Percentiles rank a stretch among this genome's conserved stretches.
Evolutionary conservation across 2,329 filamentous ascomycete genomes (phyloP).

Genomic region (Alternaria ethzedia): DNA sequence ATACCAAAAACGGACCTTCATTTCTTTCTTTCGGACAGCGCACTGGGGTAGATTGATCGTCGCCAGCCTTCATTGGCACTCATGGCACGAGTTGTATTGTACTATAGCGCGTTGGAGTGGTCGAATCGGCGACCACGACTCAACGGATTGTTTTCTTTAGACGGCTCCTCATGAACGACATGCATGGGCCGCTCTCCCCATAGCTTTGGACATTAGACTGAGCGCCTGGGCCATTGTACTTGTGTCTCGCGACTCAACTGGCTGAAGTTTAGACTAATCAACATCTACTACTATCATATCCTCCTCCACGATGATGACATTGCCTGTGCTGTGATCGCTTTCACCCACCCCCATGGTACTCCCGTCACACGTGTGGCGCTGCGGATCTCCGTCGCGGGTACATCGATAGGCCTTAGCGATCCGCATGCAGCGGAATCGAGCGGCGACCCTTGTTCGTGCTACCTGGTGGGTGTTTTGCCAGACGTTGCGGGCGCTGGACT

Average conservation of each 20-base stretch:
- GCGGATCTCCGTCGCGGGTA: conserved; percentile 28
- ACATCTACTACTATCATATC: conserved; percentile 32
- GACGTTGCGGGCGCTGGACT: conserved; percentile 30
- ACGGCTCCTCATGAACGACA: conserved; percentile 39
- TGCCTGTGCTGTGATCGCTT: conserved; percentile 12
- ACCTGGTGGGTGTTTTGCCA: conserved; percentile 28
- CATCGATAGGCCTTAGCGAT: conserved; percentile 31
- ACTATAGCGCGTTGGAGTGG: conserved; percentile 43
- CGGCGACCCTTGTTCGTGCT: conserved; percentile 46
- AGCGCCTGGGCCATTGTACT: conserved; percentile 40
- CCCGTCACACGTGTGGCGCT: conserved; percentile 36
- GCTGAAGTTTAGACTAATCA: conserved; percentile 47
- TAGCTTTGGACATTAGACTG: conserved; percentile 37
- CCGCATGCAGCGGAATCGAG: conserved; percentile 36
- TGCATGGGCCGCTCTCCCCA: conserved; percentile 26
- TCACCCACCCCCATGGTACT: conserved; percentile 14
- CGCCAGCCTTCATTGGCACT: conserved; percentile 43
- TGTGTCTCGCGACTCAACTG: conserved; percentile 41
- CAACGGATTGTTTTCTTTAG: conserved; percentile 39
- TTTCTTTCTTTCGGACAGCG: conserved; percentile 34
- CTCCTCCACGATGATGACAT: conserved; percentile 3
- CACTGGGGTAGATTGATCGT: conserved; percentile 43
- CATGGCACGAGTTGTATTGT: conserved; percentile 40
- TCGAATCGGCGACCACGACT: conserved; percentile 37
- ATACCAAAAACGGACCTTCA: conserved; percentile 48